Evolutionary conservation across 768 basidiomycete species (phyloP).

Genomic region (Tylopilus felleus): DNA sequence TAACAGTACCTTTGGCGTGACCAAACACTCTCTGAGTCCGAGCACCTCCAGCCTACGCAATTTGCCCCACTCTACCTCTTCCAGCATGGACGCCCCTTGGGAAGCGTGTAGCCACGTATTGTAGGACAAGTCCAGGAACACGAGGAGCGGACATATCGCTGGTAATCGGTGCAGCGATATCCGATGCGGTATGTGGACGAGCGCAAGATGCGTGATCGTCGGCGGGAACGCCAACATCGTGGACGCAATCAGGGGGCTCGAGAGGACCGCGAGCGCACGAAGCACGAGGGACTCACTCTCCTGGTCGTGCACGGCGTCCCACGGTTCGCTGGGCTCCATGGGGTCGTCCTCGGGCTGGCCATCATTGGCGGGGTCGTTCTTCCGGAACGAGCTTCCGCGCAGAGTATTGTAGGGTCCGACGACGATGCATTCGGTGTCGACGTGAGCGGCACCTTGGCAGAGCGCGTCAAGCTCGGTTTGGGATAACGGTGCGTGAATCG

Average conservation of each 20-base stretch:
- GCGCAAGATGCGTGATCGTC: constrained; percentile 60
- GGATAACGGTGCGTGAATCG: constrained; percentile 55
- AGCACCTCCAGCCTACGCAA: constrained; percentile 53
- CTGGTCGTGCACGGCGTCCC: constrained; percentile 38
- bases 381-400: constrained; percentile 42
- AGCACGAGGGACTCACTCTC: constrained; percentile 37
- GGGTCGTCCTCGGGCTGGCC: not conserved
- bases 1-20: constrained; percentile 40
- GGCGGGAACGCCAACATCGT: constrained; percentile 54
- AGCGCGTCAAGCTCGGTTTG: constrained; percentile 48
- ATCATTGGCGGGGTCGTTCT: not conserved
- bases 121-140: constrained; percentile 65
- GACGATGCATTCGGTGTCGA: constrained; percentile 62
- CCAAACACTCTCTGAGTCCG: constrained; percentile 52
- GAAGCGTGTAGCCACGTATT: constrained; percentile 44
- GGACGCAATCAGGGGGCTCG: constrained; percentile 41
- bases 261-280: constrained; percentile 50
- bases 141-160: constrained; percentile 55
- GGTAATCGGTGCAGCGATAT: constrained; percentile 58
- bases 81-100: constrained; percentile 36
- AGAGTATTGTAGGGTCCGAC: constrained; percentile 52
- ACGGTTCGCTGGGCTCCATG: constrained; percentile 16
- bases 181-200: constrained; percentile 48
- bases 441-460: constrained; percentile 48
- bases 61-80: constrained; percentile 55